A percentile compares a stretch with the other conserved stretches of the same genome.
Conservation (phyloP, 129 eudicot genomes). For the Chrysanthemum seticuspe region DNA sequence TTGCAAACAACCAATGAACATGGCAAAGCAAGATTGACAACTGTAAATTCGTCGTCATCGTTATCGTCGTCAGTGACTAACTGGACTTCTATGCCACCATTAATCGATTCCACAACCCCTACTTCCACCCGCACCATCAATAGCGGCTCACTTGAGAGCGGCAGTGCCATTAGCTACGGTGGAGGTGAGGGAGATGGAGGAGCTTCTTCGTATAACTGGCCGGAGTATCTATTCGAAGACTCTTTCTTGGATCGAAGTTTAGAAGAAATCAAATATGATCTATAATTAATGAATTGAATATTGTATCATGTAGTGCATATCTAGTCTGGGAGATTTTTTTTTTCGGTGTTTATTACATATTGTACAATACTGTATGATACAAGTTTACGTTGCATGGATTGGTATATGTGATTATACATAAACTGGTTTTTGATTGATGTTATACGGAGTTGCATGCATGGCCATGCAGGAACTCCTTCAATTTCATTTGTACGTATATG, state of each 20-base stretch:
- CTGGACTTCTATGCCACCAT: slow-evolving; percentile 25
- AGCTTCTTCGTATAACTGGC: slow-evolving; percentile 37
- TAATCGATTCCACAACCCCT: slow-evolving; percentile 14
- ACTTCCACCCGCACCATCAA: slow-evolving; percentile 8
- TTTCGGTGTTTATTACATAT: slow-evolving; percentile 12
- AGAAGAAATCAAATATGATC: slow-evolving; percentile 12
- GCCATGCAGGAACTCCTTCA: slow-evolving; percentile 16
- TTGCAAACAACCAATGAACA: slow-evolving; percentile 27
- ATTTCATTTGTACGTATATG: slow-evolving; percentile 12
- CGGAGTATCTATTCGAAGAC: slow-evolving; percentile 40
- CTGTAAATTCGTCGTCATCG: slow-evolving; percentile 24
- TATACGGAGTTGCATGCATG: slow-evolving; percentile 25
- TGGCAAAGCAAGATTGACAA: slow-evolving; percentile 30
- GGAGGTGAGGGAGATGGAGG: slow-evolving; percentile 35
- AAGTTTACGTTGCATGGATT: slow-evolving; percentile 24
- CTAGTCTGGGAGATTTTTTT: slow-evolving; percentile 6
- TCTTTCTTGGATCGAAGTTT: slow-evolving; percentile 33
- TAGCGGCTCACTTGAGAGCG: slow-evolving; percentile 28
- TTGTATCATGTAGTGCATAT: neutral
- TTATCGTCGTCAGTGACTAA: slow-evolving; percentile 3
- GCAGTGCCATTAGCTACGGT: slow-evolving; percentile 29
- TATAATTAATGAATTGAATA: neutral
- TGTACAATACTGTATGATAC: slow-evolving; percentile 13
- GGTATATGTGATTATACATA: neutral
- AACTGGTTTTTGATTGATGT: neutral